phyloP scores from a whole-genome alignment of 2,329 filamentous ascomycete genomes.

The Allantophomopsis lycopodina region DNA sequence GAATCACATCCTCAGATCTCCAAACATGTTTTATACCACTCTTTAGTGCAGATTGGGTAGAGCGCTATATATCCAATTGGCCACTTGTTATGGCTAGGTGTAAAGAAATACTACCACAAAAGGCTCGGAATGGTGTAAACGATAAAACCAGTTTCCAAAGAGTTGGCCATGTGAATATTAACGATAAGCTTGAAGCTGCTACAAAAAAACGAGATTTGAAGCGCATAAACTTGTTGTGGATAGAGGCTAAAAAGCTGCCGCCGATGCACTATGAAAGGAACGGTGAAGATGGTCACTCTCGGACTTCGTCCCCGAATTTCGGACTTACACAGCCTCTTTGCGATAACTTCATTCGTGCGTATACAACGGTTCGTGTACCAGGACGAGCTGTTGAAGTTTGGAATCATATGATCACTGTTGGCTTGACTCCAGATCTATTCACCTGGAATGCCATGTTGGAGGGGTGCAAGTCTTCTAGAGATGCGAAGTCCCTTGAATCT shows the following conservation, averaged over 20 bases:
- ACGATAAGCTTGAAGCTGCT: background rate
- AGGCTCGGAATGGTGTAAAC: no score
- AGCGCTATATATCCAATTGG: no score
- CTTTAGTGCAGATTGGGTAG: no score
- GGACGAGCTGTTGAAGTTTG: constrained; percentile 35
- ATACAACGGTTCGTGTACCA: constrained; percentile 26
- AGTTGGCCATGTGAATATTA: no score
- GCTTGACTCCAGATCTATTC: constrained; percentile 41
- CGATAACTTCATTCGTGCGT: constrained; percentile 30
- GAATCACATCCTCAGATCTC: no score
- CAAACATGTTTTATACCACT: no score
- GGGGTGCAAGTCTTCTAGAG: constrained; percentile 48
- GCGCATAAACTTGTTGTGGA: constrained; percentile 11
- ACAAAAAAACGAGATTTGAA: background rate
- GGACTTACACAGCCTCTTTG: constrained; percentile 17
- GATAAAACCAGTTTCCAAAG: no score
- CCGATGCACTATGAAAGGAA: constrained; percentile 1
- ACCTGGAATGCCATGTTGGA: constrained; percentile 65
- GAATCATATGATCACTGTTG: constrained; percentile 39
- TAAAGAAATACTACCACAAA: no score
- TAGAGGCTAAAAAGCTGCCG: constrained; percentile 10
- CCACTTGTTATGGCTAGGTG: no score
- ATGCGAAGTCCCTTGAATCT: constrained; percentile 43
- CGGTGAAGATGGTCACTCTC: background rate
- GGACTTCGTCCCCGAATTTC: background rate